phyloP scores from a whole-genome alignment of 2,329 filamentous ascomycete genomes.

The Xylaria sp. region DNA sequence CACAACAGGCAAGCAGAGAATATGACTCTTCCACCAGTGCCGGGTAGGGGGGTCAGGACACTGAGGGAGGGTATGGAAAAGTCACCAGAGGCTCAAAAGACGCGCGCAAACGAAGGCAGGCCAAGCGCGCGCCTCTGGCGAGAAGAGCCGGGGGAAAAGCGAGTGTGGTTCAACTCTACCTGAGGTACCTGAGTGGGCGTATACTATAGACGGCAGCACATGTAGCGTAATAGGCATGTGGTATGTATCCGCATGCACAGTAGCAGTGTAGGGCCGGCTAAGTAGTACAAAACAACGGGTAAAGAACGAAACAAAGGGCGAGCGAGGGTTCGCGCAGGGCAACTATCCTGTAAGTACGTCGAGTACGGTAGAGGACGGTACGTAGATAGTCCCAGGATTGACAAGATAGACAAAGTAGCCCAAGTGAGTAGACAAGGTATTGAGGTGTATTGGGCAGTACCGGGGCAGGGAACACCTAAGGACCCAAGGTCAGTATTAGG shows the following conservation, averaged over 20 bases:
- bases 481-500: constrained; percentile 27
- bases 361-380: not conserved
- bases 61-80: constrained; percentile 36
- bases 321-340: constrained; percentile 29
- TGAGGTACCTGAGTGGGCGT: constrained; percentile 24
- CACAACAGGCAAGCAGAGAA: constrained; percentile 35
- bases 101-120: constrained; percentile 44
- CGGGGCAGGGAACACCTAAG: constrained; percentile 22
- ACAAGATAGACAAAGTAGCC: constrained; percentile 3
- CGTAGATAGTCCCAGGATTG: constrained; percentile 21
- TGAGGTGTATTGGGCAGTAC: constrained; percentile 12
- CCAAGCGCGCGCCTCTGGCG: constrained; percentile 54
- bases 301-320: constrained; percentile 36
- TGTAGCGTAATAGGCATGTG: constrained; percentile 1
- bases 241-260: constrained; percentile 1
- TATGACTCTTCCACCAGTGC: constrained; percentile 38
- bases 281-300: constrained; percentile 47
- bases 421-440: too few relatives aligned
- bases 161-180: constrained; percentile 45
- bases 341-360: constrained; percentile 18
- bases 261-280: constrained; percentile 34
- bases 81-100: constrained; percentile 48
- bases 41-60: constrained; percentile 40
- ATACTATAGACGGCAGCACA: not conserved
- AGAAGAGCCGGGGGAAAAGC: constrained; percentile 44